phyloP scores from a whole-genome alignment of 306 rosid species.

The Vigna hirtella region DNA sequence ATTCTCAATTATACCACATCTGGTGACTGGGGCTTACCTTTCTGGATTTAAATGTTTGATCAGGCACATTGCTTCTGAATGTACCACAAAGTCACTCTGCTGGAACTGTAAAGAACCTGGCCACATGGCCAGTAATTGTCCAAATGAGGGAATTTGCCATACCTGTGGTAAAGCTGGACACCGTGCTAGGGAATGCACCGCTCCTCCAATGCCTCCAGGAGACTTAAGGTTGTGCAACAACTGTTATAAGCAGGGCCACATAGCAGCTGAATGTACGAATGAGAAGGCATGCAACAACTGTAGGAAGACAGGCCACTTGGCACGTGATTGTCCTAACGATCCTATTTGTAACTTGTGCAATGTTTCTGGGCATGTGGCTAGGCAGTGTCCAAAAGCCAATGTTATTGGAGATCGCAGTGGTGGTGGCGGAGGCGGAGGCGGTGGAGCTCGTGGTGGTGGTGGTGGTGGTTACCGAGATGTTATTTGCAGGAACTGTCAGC shows the following conservation, averaged over 20 bases:
- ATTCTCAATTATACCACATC: constrained; percentile 19
- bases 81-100: constrained; percentile 90
- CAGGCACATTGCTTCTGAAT: constrained; percentile 98
- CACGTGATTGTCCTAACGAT: constrained; percentile 96
- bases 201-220: constrained; percentile 87
- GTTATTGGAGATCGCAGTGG: constrained; percentile 66
- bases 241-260: constrained; percentile 98
- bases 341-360: constrained; percentile 96
- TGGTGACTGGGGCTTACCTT: constrained; percentile 10
- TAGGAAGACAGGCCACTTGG: constrained; percentile 94
- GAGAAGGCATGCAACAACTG: constrained; percentile 99
- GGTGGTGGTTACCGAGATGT: constrained; percentile 69
- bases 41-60: constrained; percentile 31
- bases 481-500: constrained; percentile 93
- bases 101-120: constrained; percentile 99
- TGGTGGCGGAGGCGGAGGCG: constrained; percentile 50
- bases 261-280: constrained; percentile 94
- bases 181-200: constrained; percentile 92
- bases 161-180: constrained; percentile 97
- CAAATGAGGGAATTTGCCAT: constrained; percentile 98
- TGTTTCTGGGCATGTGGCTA: constrained; percentile 93
- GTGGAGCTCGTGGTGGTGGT: constrained; percentile 50
- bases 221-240: constrained; percentile 95
- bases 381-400: constrained; percentile 85
- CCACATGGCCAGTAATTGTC: constrained; percentile 93